Evolutionary conservation across 805 yeast species (phyloP).

Genomic region (Saccharomycopsis selenospora): DNA sequence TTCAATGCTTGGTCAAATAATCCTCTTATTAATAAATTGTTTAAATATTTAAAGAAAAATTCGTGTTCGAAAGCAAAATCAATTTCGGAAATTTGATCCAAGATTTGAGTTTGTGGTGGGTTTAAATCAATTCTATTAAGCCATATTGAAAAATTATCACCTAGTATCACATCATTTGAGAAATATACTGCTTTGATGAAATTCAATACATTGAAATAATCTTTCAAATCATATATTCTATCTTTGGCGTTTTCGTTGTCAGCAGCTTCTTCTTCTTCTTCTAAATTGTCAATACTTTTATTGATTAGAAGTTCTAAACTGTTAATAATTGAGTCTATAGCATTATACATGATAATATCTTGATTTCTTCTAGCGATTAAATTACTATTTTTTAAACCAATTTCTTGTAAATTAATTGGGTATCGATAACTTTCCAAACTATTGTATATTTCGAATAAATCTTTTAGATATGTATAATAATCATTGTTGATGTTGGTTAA

Average conservation of each 20-base stretch:
- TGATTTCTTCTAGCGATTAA: constrained; percentile 14
- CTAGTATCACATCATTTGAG: constrained; percentile 34
- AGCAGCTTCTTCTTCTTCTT: neutral
- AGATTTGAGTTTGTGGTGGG: constrained; percentile 44
- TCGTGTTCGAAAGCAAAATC: constrained; percentile 43
- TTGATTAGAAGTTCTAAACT: constrained; percentile 21
- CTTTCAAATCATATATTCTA: constrained; percentile 35
- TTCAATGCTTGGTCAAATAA: constrained; percentile 47
- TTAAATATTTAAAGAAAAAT: constrained; percentile 56
- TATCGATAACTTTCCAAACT: constrained; percentile 18
- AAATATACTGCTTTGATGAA: constrained; percentile 51
- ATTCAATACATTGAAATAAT: constrained; percentile 45
- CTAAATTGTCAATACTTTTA: constrained; percentile 14
- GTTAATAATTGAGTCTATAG: constrained; percentile 16
- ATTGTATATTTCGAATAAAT: constrained; percentile 15
- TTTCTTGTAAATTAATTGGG: constrained; percentile 17
- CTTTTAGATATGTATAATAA: constrained; percentile 12
- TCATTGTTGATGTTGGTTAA: constrained; percentile 7
- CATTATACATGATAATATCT: constrained; percentile 10
- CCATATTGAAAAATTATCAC: constrained; percentile 50
- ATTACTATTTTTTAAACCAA: constrained; percentile 17
- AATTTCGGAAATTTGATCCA: constrained; percentile 37
- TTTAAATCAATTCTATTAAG: constrained; percentile 61
- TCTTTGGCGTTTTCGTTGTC: constrained; percentile 1
- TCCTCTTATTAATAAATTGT: constrained; percentile 55